phyloP scores from a whole-genome alignment of 2,329 filamentous ascomycete species.

The Biscogniauxia mediterranea region DNA sequence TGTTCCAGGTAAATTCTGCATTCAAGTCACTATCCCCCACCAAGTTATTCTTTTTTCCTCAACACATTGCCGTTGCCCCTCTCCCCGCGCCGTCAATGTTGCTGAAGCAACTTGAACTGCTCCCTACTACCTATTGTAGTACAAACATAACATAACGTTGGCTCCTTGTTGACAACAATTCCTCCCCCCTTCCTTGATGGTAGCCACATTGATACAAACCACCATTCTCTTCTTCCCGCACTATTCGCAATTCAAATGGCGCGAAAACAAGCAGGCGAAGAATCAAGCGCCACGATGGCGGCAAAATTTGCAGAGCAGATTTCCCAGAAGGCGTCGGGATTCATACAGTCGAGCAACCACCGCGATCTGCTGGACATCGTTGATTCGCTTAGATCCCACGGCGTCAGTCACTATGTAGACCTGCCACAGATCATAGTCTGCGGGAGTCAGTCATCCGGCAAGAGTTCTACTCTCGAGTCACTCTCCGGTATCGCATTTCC shows the following conservation, averaged over 20 bases:
- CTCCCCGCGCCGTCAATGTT: too few species aligned
- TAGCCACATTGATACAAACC: neutral
- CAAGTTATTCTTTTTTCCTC: too few species aligned
- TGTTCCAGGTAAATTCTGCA: too few species aligned
- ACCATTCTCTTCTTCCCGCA: neutral
- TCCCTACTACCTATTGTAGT: too few species aligned
- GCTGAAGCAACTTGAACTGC: too few species aligned
- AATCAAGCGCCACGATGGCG: slow-evolving; percentile 17
- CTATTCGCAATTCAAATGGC: slow-evolving; percentile 2
- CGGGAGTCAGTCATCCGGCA: slow-evolving; percentile 60
- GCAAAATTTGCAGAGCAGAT: slow-evolving; percentile 21
- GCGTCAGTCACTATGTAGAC: slow-evolving; percentile 35
- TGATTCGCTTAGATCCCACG: slow-evolving; percentile 35
- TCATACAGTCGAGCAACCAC: slow-evolving; percentile 32
- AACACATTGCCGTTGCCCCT: too few species aligned
- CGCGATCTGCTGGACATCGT: slow-evolving; percentile 35
- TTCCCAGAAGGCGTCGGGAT: slow-evolving; percentile 22
- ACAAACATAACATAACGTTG: too few species aligned
- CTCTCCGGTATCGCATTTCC: slow-evolving; percentile 61
- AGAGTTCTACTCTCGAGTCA: slow-evolving; percentile 62
- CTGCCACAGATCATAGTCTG: slow-evolving; percentile 52
- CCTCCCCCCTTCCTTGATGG: neutral
- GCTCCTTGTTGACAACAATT: too few species aligned
- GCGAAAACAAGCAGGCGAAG: slow-evolving; percentile 6
- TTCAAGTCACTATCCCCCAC: too few species aligned